phyloP scores from a whole-genome alignment of 768 basidiomycete species.

The Fomitopsis pulvina region DNA sequence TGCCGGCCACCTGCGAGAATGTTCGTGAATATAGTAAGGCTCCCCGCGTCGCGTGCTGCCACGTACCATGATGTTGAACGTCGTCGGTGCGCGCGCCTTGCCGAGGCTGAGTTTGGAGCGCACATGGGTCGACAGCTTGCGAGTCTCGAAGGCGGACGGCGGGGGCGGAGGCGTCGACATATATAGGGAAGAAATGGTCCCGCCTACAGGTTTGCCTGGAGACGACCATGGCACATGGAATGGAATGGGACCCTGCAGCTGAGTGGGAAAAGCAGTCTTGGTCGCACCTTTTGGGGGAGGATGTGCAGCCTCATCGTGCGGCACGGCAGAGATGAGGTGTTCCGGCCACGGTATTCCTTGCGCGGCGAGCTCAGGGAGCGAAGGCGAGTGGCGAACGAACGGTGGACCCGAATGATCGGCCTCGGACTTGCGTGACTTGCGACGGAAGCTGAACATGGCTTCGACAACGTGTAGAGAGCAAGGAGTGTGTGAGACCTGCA shows the following conservation, averaged over 20 bases:
- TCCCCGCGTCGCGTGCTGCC: not conserved
- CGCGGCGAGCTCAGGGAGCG: constrained; percentile 68
- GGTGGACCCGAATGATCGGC: constrained; percentile 31
- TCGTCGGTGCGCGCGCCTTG: constrained; percentile 59
- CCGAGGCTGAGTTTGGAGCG: constrained; percentile 49
- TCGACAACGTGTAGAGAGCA: not conserved
- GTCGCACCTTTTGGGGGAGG: constrained; percentile 56
- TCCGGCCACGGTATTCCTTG: constrained; percentile 84
- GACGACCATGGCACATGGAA: constrained; percentile 75
- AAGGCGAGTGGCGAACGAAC: constrained; percentile 66
- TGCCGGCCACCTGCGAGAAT: constrained; percentile 60
- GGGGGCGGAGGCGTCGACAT: constrained; percentile 55
- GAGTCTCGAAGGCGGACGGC: constrained; percentile 57
- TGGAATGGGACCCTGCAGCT: constrained; percentile 49
- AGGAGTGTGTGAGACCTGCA: not conserved
- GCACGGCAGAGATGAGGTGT: constrained; percentile 64
- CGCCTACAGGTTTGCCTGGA: constrained; percentile 24
- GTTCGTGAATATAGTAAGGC: not conserved
- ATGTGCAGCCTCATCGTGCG: constrained; percentile 34
- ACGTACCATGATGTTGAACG: constrained; percentile 82
- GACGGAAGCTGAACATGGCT: constrained; percentile 66
- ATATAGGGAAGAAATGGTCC: constrained; percentile 64
- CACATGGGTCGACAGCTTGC: constrained; percentile 31
- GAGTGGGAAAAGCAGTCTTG: constrained; percentile 56
- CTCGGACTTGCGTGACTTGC: constrained; percentile 52